Evolutionary conservation across 495 filamentous ascomycete species (phyloP).

Genomic region (Penicillium crystallinum): DNA sequence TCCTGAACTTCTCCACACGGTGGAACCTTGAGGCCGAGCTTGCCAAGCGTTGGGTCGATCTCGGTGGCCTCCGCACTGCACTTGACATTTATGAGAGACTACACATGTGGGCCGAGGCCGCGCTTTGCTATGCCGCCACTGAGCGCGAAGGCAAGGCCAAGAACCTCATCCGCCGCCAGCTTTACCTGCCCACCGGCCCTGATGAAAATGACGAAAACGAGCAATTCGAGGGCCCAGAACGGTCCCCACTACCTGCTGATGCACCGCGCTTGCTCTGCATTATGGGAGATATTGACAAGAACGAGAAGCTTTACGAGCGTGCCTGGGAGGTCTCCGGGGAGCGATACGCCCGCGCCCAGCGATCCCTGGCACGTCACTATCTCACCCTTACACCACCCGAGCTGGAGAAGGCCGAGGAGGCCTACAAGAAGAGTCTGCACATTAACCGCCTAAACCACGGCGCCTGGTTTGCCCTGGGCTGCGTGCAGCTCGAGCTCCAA

Average conservation of each 20-base stretch:
- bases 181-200: slow-evolving; percentile 58
- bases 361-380: slow-evolving; percentile 75
- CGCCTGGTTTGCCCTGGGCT: slow-evolving; percentile 86
- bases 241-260: slow-evolving; percentile 66
- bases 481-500: slow-evolving; percentile 72
- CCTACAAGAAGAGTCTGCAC: slow-evolving; percentile 69
- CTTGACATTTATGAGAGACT: slow-evolving; percentile 95
- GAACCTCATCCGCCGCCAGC: slow-evolving; percentile 64
- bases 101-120: slow-evolving; percentile 92
- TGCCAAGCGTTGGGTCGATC: slow-evolving; percentile 79
- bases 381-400: slow-evolving; percentile 54
- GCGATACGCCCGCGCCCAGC: slow-evolving; percentile 81
- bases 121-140: slow-evolving; percentile 77
- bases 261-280: slow-evolving; percentile 91
- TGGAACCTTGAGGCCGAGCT: slow-evolving; percentile 95
- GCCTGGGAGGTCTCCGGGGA: slow-evolving; percentile 83
- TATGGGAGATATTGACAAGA: slow-evolving; percentile 79
- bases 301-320: slow-evolving; percentile 67
- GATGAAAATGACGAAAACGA: slow-evolving; percentile 50
- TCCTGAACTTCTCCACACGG: slow-evolving; percentile 72
- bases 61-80: slow-evolving; percentile 83
- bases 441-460: slow-evolving; percentile 76
- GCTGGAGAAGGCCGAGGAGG: slow-evolving; percentile 63
- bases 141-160: slow-evolving; percentile 82
- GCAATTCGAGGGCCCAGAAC: slow-evolving; percentile 54